phyloP scores from a whole-genome alignment of 805 yeast genomes.

The Barnettozyma populi region DNA sequence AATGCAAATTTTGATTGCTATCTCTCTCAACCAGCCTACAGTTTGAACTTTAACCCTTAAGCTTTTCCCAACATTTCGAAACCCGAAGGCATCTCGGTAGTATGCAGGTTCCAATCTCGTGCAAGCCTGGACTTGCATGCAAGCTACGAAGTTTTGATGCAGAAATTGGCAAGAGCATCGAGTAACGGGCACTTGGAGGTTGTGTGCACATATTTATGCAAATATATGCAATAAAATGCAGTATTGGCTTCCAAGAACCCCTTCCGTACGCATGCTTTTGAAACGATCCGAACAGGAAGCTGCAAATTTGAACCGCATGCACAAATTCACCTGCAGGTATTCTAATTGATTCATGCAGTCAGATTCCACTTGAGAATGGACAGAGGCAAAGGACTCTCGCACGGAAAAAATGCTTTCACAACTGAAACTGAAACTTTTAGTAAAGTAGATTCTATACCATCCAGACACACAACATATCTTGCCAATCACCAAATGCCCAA shows the following conservation, averaged over 20 bases:
- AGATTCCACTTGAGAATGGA: not conserved
- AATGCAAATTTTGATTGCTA: not conserved
- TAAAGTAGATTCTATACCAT: not conserved
- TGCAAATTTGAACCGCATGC: not conserved
- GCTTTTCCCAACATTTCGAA: not conserved
- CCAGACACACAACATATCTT: not conserved
- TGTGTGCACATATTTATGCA: not conserved
- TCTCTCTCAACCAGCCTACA: not conserved
- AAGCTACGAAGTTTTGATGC: not conserved
- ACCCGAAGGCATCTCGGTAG: not conserved
- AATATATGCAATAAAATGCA: too few species aligned
- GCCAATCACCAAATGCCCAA: conserved; percentile 13
- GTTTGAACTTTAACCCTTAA: not conserved
- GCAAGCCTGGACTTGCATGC: not conserved
- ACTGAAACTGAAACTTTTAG: not conserved
- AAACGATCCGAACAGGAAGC: not conserved
- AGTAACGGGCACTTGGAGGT: not conserved
- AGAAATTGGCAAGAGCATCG: not conserved
- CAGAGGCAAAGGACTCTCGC: not conserved
- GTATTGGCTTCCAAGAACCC: not conserved
- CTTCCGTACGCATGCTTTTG: not conserved
- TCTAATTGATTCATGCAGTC: not conserved
- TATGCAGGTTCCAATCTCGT: not conserved
- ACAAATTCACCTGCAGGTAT: not conserved
- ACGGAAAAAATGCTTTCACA: not conserved